Base-by-base conservation (phyloP, 192 early-diverging fungal species). In the Coemansia sp. region DNA sequence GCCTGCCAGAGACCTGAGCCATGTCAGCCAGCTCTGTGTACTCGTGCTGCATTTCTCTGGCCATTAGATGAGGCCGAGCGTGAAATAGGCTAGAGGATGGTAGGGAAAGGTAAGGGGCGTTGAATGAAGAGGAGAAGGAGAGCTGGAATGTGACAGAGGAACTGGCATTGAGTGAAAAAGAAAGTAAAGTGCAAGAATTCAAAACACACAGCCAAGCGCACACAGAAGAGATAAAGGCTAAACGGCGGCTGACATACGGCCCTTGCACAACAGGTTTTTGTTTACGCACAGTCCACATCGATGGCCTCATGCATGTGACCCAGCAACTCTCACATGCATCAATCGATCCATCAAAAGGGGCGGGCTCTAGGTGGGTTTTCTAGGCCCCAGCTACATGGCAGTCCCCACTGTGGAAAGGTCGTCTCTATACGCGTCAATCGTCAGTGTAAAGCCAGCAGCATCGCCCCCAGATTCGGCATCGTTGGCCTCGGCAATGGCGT, bases 21-120 rank as follows among this genome's bases (percentile, higher is more conserved):
- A 76, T 38, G 55, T 72, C 70, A 6, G 79, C 55, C 18, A 81
- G 70, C 61, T 81, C 79, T 0, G 73, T 70, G 55, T 81, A 81
- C 47, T 81, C 79, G 50, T 75, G 73, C 20, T 53, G 62, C 31
- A 39, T 55, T 18, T 59, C 56, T 18, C 64, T 34, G 13, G 59
- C 42, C 67, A 73, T 73, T 11, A 56, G 35, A 14, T 20, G 43
- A 38, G 10, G 26, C 11, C 14, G 23, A 9, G 52, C 48, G 18
- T 6, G 16, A 6, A 28, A 45, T 14, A 13, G 16, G 28, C 3
- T 9, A 33, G 20, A 55, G 11, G 36, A 65, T 10, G 43, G 33
- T 8, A 20, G 37, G 13, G 18, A 34, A 41, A 35, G 25, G 6
- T 10, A 18, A 55, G 37, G 39, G 7, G 9, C 6, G n/a, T 41